These are phyloP conservation scores for Lasiodiplodia citricola DNA, from an alignment of 2,329 filamentous ascomycete genomes.

Conservation along the genomic window DNA sequence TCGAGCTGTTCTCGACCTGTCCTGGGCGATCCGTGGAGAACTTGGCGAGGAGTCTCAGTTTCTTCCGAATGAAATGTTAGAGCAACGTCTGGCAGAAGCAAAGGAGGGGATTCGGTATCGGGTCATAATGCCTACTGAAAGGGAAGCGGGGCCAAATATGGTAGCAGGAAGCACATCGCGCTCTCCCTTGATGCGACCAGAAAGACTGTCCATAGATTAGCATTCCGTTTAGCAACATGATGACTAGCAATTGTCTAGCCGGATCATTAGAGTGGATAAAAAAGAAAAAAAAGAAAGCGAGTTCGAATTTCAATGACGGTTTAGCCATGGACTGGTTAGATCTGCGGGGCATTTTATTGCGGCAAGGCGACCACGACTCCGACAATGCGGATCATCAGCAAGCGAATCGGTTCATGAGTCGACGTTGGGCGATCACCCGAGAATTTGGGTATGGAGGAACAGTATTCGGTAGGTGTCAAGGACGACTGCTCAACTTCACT, in stretches of 20 bases:
- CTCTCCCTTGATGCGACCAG: too few relatives aligned
- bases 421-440: background rate
- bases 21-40: background rate
- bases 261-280: too few relatives aligned
- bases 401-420: background rate
- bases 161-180: background rate
- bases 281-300: too few relatives aligned
- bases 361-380: too few relatives aligned
- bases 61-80: background rate
- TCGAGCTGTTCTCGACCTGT: conserved; percentile 1
- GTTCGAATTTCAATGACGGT: too few relatives aligned
- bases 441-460: background rate
- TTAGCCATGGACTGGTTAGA: too few relatives aligned
- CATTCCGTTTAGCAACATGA: too few relatives aligned
- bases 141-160: background rate
- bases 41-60: background rate
- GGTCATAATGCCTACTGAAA: background rate
- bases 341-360: too few relatives aligned
- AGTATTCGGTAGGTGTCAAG: background rate
- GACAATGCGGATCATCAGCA: background rate
- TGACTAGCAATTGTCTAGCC: too few relatives aligned
- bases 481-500: too few relatives aligned
- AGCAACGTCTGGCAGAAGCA: background rate
- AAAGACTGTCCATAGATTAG: too few relatives aligned
- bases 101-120: background rate